Evolutionary conservation across 2,329 filamentous ascomycete species (phyloP).

Genomic region (Fusarium secorum): DNA sequence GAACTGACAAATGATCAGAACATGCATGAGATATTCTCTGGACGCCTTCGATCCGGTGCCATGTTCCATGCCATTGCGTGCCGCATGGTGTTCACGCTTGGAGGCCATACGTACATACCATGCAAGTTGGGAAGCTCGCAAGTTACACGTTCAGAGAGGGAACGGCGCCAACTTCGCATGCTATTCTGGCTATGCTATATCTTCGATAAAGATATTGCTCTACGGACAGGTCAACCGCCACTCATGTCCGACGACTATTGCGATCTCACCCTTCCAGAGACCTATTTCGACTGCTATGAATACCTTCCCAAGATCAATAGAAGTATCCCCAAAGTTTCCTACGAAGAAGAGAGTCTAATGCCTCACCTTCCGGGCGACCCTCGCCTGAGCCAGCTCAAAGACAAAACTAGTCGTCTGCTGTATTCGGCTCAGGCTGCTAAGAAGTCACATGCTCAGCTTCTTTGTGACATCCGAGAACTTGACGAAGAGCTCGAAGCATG

Average conservation of each 20-base stretch:
- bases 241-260: constrained; percentile 53
- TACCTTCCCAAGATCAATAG: background rate
- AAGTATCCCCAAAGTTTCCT: background rate
- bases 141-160: constrained; percentile 37
- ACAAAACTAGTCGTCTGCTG: constrained; percentile 55
- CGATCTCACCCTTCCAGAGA: constrained; percentile 40
- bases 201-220: constrained; percentile 63
- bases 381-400: constrained; percentile 59
- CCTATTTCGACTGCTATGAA: constrained; percentile 40
- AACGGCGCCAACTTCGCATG: constrained; percentile 47
- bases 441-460: constrained; percentile 62
- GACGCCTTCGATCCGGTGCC: constrained; percentile 55
- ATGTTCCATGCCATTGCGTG: constrained; percentile 56
- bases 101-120: constrained; percentile 50
- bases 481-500: constrained; percentile 65
- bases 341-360: constrained; percentile 15
- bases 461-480: constrained; percentile 63
- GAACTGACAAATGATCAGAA: constrained; percentile 42
- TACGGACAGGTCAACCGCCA: constrained; percentile 62
- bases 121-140: constrained; percentile 7
- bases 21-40: constrained; percentile 53
- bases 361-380: constrained; percentile 57
- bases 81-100: constrained; percentile 58
- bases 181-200: constrained; percentile 65
- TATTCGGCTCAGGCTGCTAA: constrained; percentile 58